phyloP scores from a whole-genome alignment of 345 rosid genomes.

The Dimocarpus longan region DNA sequence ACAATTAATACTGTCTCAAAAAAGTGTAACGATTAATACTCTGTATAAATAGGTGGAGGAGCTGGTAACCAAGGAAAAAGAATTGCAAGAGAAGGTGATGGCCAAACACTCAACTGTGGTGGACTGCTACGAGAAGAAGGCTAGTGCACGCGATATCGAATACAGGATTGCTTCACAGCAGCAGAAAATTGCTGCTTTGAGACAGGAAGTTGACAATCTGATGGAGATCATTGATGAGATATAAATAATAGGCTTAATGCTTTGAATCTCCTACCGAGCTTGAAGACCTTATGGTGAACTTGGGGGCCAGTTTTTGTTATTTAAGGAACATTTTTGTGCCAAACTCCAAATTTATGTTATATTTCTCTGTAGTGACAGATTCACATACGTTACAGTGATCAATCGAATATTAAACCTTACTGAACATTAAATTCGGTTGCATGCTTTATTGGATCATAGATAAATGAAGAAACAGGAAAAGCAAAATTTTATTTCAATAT shows the following conservation, averaged over 20 bases:
- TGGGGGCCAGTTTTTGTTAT: constrained; percentile 5
- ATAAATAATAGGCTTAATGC: constrained; percentile 16
- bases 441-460: not conserved
- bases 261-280: not conserved
- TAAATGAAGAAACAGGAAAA: not conserved
- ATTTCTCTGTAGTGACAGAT: not conserved
- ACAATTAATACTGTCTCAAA: constrained; percentile 1
- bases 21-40: not conserved
- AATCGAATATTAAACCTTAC: not conserved
- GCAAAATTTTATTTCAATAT: not conserved
- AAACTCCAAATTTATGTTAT: not conserved
- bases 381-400: not conserved
- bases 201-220: constrained; percentile 88
- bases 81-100: constrained; percentile 80
- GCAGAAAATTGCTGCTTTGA: constrained; percentile 64
- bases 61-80: constrained; percentile 78
- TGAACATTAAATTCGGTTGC: not conserved
- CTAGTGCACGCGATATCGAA: constrained; percentile 70
- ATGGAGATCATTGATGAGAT: constrained; percentile 79
- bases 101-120: constrained; percentile 64
- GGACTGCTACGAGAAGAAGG: constrained; percentile 69
- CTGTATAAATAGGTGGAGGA: constrained; percentile 70
- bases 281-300: constrained; percentile 12
- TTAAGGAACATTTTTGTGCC: not conserved
- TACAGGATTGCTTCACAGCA: constrained; percentile 68